These are phyloP conservation scores for Prunella vulgaris DNA, from an alignment of 257 asterid genomes.

Conservation along the genomic window DNA sequence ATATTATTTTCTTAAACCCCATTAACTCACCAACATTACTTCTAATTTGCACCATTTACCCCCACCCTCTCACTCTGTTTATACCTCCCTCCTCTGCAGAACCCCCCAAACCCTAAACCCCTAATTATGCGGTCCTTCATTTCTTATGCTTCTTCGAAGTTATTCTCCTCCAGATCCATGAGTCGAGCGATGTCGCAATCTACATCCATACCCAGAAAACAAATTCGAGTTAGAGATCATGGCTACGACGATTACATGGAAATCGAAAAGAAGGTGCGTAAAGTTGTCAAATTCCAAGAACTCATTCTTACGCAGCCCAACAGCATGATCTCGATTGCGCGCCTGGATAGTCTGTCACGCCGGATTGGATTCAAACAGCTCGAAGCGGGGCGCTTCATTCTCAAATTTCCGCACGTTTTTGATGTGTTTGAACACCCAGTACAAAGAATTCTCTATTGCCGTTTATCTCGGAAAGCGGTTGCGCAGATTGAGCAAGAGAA, in stretches of 20 bases:
- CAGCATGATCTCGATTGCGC: slow-evolving; percentile 53
- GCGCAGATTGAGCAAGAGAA: slow-evolving; percentile 66
- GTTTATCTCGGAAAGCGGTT: slow-evolving; percentile 53
- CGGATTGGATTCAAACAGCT: slow-evolving; percentile 66
- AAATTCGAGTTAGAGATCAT: slow-evolving; percentile 73
- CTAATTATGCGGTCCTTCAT: slow-evolving; percentile 28
- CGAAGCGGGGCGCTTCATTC: slow-evolving; percentile 71
- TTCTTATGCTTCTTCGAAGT: slow-evolving; percentile 23
- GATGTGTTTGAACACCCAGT: slow-evolving; percentile 94
- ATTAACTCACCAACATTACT: too few relatives aligned
- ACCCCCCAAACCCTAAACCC: slow-evolving; percentile 5
- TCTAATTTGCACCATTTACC: too few relatives aligned
- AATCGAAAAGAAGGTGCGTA: slow-evolving; percentile 72
- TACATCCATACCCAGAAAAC: slow-evolving; percentile 76
- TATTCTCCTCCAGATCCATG: slow-evolving; percentile 13
- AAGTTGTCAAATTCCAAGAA: slow-evolving; percentile 64
- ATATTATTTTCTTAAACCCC: too few relatives aligned
- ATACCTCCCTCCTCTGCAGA: too few relatives aligned
- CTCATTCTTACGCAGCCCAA: slow-evolving; percentile 62
- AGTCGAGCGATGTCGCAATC: slow-evolving; percentile 62
- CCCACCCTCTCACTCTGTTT: too few relatives aligned
- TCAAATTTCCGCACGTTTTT: slow-evolving; percentile 78
- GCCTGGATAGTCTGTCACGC: slow-evolving; percentile 57
- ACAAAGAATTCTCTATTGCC: slow-evolving; percentile 71
- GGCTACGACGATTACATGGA: slow-evolving; percentile 83